Base-by-base conservation (phyloP, 2,329 filamentous ascomycete species). In the Trichoderma polysporum region DNA sequence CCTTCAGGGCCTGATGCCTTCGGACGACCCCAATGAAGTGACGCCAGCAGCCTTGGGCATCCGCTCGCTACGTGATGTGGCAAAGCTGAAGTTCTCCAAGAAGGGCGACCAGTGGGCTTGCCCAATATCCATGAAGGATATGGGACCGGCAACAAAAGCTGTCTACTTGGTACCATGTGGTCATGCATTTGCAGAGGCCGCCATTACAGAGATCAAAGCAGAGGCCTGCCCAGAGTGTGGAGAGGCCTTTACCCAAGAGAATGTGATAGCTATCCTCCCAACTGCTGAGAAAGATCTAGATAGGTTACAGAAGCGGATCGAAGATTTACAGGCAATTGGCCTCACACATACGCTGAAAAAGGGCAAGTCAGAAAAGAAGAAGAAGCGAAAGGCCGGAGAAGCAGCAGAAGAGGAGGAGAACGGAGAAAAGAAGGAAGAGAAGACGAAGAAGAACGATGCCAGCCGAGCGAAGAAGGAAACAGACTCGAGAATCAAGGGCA, bases 81-180 rank as follows among this genome's bases (percentile, higher is more conserved):
- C 95, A 0, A 92, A 94, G 76, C 85, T 99, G 53, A 91, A 91
- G 71, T 94, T 97, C 74, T 75, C 75, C 31, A 77, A 76, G 68
- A 74, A 68, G 3, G 77, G 73, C 33, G 86, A 90, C 73, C 85
- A 84, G 66, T 94, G 90, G 86, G 86, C 92, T 31, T 99, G 95
- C 74, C 94, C 94, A 0, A 86, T 98, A 64, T 97, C 94, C 1
- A 87, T 91, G 73, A 97, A 96, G 76, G 89, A 91, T 76, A 80
- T 99, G 27, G 95, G 95, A 0, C 89, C 93, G 0, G 84, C 84
- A 5, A 89, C 90, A 17, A 94, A 90, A 78, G 85, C 93, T 0
- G 92, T 97, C 1, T 99, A 98, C 74, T 74, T 99, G 2, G 92
- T 98, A 4, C 95, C 95, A 0, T 99, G 95, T 74, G 96, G 95